Evolutionary conservation across 1,139 yeast species (phyloP).

Genomic region (Suhomyces coccinellae): DNA sequence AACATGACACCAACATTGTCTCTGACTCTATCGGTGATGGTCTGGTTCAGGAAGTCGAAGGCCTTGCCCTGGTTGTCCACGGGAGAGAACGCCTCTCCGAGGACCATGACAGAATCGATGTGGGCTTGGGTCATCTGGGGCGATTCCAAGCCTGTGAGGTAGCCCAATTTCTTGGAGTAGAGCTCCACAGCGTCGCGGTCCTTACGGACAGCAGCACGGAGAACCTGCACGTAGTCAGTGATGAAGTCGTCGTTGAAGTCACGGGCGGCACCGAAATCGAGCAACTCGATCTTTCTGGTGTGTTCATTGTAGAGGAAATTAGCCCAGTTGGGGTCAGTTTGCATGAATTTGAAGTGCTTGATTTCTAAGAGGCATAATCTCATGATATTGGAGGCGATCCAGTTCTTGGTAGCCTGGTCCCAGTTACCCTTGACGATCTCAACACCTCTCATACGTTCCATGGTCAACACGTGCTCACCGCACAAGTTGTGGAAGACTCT

Average conservation of each 20-base stretch:
- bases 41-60: slow-evolving; percentile 79
- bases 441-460: slow-evolving; percentile 83
- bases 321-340: slow-evolving; percentile 99
- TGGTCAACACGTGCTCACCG: slow-evolving; percentile 82
- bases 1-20: slow-evolving; percentile 85
- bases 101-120: slow-evolving; percentile 82
- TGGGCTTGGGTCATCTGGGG: slow-evolving; percentile 89
- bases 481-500: slow-evolving; percentile 74
- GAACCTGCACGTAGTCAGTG: slow-evolving; percentile 63
- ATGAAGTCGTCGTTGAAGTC: slow-evolving; percentile 71
- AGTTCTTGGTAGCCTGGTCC: slow-evolving; percentile 71
- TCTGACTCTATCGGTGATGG: slow-evolving; percentile 90
- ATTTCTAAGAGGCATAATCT: slow-evolving; percentile 82
- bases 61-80: slow-evolving; percentile 44
- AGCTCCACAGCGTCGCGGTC: slow-evolving; percentile 67
- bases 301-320: slow-evolving; percentile 79
- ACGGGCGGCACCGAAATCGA: slow-evolving; percentile 96
- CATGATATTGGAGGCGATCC: slow-evolving; percentile 87
- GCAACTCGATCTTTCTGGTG: slow-evolving; percentile 69
- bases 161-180: slow-evolving; percentile 76
- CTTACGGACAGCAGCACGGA: slow-evolving; percentile 73
- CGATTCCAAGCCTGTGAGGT: slow-evolving; percentile 87
- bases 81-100: slow-evolving; percentile 89
- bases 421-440: slow-evolving; percentile 81
- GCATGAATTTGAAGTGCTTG: slow-evolving; percentile 87